Base-by-base conservation (phyloP, 2,329 filamentous ascomycete genomes). In the Simplicillium aogashimaense region DNA sequence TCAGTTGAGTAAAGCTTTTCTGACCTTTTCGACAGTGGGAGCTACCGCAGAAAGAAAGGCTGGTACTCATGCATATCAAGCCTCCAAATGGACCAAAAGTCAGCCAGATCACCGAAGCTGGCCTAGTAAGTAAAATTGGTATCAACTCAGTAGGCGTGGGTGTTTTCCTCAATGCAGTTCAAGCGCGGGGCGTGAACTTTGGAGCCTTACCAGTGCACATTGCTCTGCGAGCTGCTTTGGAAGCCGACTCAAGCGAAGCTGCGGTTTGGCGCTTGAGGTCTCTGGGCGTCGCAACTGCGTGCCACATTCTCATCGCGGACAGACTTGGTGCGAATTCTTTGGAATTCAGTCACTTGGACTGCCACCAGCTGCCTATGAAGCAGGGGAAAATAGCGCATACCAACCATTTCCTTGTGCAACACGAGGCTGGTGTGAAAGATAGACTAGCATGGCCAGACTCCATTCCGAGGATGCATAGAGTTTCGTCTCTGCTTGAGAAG, bases 101-200 rank as follows among this genome's bases (percentile, higher is more conserved):
- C 13, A 32, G 30, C 15, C 13, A n/a, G 12, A 11, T 38, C 13
- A 38, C 25, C 16, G 39, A 41, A 12, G 39, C 39, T 3, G 35
- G 39, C 13, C 38, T 40, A 8, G 29, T 41, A 14, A 17, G 29
- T 20, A 41, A 41, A 13, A 37, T 30, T 14, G 39, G 35, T 18
- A 25, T 41, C 17, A 41, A 35, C 35, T 37, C 35, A 2, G 16
- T 8, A 25, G 53, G 50, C 12, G 53, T 55, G 48, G 52, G 49
- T 35, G 53, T 55, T 34, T 49, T 55, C 16, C 46, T 51, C 16
- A 49, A 55, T 35, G 53, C 52, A 14, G 52, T 55, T 17, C 51
- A 53, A 30, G 40, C 50, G 13, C 50, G 50, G 8, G 48, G 53
- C 11, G 25, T 49, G 29, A 44, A 46, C n/a, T 39, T 53, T 4